A percentile compares a stretch with the other conserved stretches of the same genome.
Evolutionary conservation across 768 basidiomycete genomes (phyloP).

Genomic region (Mycena polygramma): DNA sequence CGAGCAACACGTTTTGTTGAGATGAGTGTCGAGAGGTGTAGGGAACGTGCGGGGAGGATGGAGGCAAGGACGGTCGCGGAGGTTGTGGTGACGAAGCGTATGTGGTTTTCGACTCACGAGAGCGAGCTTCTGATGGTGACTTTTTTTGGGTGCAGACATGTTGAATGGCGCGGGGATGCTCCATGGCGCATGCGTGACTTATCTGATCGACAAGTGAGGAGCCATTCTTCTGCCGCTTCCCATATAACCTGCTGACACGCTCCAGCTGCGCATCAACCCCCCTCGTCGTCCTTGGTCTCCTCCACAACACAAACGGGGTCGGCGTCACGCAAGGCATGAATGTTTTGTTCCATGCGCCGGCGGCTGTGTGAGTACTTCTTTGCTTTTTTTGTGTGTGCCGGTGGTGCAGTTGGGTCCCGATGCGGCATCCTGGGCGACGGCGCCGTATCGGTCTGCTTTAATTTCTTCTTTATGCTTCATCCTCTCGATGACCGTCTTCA

Average conservation of each 20-base stretch:
- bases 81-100: slow-evolving; percentile 72
- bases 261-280: slow-evolving; percentile 75
- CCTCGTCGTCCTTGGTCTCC: slow-evolving; percentile 73
- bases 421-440: too few relatives aligned
- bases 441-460: too few relatives aligned
- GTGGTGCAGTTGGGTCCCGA: too few relatives aligned
- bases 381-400: background rate
- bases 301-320: slow-evolving; percentile 74
- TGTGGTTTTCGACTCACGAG: slow-evolving; percentile 41
- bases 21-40: slow-evolving; percentile 63
- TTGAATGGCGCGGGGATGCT: slow-evolving; percentile 83
- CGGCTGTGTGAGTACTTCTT: slow-evolving; percentile 63
- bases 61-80: slow-evolving; percentile 76
- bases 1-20: slow-evolving; percentile 72
- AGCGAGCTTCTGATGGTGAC: background rate
- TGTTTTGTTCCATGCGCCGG: slow-evolving; percentile 78
- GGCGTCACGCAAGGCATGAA: slow-evolving; percentile 83
- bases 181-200: slow-evolving; percentile 82
- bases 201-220: slow-evolving; percentile 78
- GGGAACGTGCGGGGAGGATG: slow-evolving; percentile 62
- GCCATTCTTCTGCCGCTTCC: too few relatives aligned
- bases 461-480: too few relatives aligned
- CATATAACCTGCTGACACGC: too few relatives aligned
- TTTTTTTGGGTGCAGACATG: slow-evolving; percentile 62
- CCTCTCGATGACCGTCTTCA: too few relatives aligned